A percentile compares a stretch with the other conserved stretches of the same genome.
Evolutionary conservation across 371 early-diverging fungal species (phyloP).

Genomic region (Massospora cicadina): DNA sequence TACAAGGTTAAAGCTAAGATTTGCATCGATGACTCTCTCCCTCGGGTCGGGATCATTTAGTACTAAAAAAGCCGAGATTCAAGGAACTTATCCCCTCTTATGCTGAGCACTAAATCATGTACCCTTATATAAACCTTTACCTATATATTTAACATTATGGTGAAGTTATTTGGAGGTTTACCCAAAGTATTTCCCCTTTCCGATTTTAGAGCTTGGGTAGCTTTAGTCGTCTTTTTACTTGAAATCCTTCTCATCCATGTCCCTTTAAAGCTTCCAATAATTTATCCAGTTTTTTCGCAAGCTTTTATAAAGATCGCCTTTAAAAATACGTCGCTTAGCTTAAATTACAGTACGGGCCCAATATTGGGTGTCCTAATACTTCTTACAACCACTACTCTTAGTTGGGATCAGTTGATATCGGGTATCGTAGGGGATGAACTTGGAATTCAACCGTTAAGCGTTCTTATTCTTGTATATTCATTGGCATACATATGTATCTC

Average conservation of each 20-base stretch:
- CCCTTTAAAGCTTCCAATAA: background rate
- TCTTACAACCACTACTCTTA: conserved; percentile 5
- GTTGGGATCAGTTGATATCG: background rate
- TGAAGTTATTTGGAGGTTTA: too few relatives aligned
- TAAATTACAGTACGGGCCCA: conserved; percentile 6
- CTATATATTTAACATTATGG: too few relatives aligned
- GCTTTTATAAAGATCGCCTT: background rate
- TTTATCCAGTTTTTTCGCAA: background rate
- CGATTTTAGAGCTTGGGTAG: background rate
- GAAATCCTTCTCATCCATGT: background rate
- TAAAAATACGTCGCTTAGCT: background rate
- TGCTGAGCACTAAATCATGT: too few relatives aligned
- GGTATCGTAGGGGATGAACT: conserved; percentile 2
- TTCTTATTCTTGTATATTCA: conserved; percentile 11
- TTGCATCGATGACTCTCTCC: too few relatives aligned
- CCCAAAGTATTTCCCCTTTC: too few relatives aligned
- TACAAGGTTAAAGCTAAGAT: too few relatives aligned
- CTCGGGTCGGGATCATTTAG: too few relatives aligned
- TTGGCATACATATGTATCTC: conserved; percentile 60
- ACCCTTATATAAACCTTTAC: too few relatives aligned
- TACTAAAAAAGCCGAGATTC: too few relatives aligned
- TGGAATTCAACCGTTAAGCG: conserved; percentile 11
- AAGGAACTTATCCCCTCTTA: too few relatives aligned
- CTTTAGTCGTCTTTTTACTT: background rate
- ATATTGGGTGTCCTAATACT: conserved; percentile 3